Evolutionary conservation across 306 rosid species (phyloP).

Genomic region (Hippophae gyantsensis): DNA sequence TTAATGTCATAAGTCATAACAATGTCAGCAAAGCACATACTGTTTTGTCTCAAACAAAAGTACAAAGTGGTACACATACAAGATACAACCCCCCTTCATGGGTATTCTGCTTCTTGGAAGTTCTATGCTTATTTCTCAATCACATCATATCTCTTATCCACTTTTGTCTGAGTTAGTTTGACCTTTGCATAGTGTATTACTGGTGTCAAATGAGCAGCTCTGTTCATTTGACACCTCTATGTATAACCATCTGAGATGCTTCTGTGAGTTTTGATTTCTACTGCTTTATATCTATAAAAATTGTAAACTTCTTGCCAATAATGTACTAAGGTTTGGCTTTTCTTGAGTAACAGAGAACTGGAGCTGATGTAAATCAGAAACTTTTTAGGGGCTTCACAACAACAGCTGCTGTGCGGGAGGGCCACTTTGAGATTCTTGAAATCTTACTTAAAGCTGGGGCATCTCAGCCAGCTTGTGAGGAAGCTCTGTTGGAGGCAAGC

Average conservation of each 20-base stretch:
- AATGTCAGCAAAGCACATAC: slow-evolving; percentile 23
- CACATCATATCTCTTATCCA: slow-evolving; percentile 5
- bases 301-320: not conserved
- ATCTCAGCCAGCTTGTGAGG: slow-evolving; percentile 93
- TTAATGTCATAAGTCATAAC: not conserved
- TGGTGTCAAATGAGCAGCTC: too few relatives aligned
- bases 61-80: slow-evolving; percentile 6
- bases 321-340: slow-evolving; percentile 11
- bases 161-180: slow-evolving; percentile 7
- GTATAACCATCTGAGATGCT: slow-evolving; percentile 8
- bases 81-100: slow-evolving; percentile 16
- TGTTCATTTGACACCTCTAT: not conserved
- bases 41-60: slow-evolving; percentile 24
- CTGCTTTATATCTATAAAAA: slow-evolving; percentile 2
- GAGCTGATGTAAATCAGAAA: slow-evolving; percentile 92
- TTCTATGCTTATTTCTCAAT: slow-evolving; percentile 5
- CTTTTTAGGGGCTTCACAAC: slow-evolving; percentile 85
- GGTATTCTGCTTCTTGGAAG: slow-evolving; percentile 7
- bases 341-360: slow-evolving; percentile 40
- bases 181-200: not conserved
- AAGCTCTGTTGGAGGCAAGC: slow-evolving; percentile 84
- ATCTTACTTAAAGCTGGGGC: slow-evolving; percentile 82
- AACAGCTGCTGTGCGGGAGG: slow-evolving; percentile 88
- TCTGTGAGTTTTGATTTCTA: not conserved
- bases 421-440: slow-evolving; percentile 67